Base-by-base conservation (phyloP, 2,329 filamentous ascomycete species). In the Hymenoscyphus occultus region DNA sequence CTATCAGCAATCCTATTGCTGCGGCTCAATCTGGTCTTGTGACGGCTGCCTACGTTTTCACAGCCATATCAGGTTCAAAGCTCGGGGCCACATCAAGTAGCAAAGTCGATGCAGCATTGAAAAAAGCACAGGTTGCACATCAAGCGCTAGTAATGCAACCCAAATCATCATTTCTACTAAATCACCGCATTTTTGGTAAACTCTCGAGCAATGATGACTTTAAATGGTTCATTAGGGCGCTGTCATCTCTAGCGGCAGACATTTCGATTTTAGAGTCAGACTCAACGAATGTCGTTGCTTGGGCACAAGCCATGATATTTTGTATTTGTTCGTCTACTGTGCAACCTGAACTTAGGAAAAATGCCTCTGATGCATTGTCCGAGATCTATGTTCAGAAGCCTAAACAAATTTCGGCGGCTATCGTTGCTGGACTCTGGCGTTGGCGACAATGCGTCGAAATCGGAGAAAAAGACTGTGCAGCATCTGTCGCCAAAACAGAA, bases 251-350 rank as follows among this genome's bases (percentile, higher is more conserved):
- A 16, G 83, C 87, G 16, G 75, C 81, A 16, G 80, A 82, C 19
- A 76, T 93, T 14, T 65, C 64, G 61, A 60, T 60, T 2, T 78
- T 80, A 13, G 80, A 84, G 35, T 78, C 82, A 13, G 75, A 80
- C 3, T 78, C 80, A 14, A 78, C 84, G 10, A 80, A 85, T n/a
- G 83, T 83, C 67, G 78, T 85, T 62, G 86, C 88, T 16, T 99
- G 94, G 95, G 88, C 91, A 14, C 91, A 96, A 72, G 88, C 90
- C 1, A 85, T 94, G 65, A 87, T 97, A n/a, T 96, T 90, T 75
- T 80, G 91, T 16, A 84, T 94, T 57, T 87, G 88, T 57, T 87
- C 89, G 1, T 79, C 85, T 14, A 80, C 77, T 13, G 80, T 91
- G 22, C 81, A 89, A 13, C 81, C 88, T 2, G 81, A 80, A 45